These are phyloP conservation scores for Metarhizium sp. DNA, from an alignment of 2,329 filamentous ascomycete species.

Conservation along the genomic window DNA sequence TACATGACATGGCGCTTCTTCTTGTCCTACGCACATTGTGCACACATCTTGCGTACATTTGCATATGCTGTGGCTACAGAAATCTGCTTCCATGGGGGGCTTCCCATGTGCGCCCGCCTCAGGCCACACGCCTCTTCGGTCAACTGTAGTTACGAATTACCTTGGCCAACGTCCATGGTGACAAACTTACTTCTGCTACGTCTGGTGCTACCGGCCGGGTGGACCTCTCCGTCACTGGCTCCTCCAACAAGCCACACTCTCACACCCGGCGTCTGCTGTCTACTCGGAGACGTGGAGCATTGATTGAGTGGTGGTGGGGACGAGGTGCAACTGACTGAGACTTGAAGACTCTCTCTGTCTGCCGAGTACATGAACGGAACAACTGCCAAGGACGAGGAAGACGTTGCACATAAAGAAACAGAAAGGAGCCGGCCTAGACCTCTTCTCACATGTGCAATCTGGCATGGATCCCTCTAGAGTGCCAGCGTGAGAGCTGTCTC, in stretches of 20 bases:
- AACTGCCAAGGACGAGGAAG: not conserved
- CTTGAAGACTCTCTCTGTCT: not conserved
- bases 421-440: not conserved
- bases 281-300: not conserved
- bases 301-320: not conserved
- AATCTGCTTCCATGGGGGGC: not conserved
- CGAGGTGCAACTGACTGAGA: not conserved
- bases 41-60: not conserved
- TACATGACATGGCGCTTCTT: too few relatives aligned
- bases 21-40: not conserved
- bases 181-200: not conserved
- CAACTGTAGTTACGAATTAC: not conserved
- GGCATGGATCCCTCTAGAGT: not conserved
- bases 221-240: constrained; percentile 10
- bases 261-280: not conserved
- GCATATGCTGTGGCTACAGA: not conserved
- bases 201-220: constrained; percentile 8
- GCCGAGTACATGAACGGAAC: not conserved
- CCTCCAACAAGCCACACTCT: constrained; percentile 3
- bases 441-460: not conserved
- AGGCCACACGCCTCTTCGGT: not conserved
- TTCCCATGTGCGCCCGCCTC: not conserved
- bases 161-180: not conserved
- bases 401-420: not conserved
- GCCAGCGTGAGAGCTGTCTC: not conserved